Evolutionary conservation across 768 basidiomycete genomes (phyloP), one percentile per base, ranked within the genome.

Genomic region (Trametes coccinea): DNA sequence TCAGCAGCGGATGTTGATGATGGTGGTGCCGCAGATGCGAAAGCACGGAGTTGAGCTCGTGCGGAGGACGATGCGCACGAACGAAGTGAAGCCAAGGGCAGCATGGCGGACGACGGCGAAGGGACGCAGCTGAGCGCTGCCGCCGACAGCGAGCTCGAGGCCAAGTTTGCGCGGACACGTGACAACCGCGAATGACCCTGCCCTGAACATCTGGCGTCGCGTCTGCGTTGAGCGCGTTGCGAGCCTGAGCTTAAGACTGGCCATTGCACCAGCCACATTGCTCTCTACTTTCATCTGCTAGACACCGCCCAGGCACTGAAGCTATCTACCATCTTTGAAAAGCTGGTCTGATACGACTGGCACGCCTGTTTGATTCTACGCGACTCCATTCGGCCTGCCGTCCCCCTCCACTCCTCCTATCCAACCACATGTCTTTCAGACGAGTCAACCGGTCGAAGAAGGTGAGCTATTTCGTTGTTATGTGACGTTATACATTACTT

Each of bases 381-480:
- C 22, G 22, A 22, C 17, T 45, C 13, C 17, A n/a, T 37, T 6
- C n/a, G 22, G 14, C 30, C 13, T n/a, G 17, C 11, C 14, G 8
- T 14, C 31, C 2, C 27, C 3, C n/a, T 9, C 2, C 9, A 37
- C 6, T 11, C 6, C 34, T 37, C 34, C 34, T 37, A 37, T 37
- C 34, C 34, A 37, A 6, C 11, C 34, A 37, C 6, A 68, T 67
- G 66, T 56, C 50, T 7, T 59, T 46, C 31, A 79, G 87, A 61
- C 78, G 86, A 56, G 74, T 76, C 13, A 89, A 89, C 75, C 88
- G 87, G 70, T 89, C 87, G 5, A 79, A 78, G 75, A 90, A 88
- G 77, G 88, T 83, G 34, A 27, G 59, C 31, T 8, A 16, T 54
- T 7, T 10, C 30, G 3, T 1, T 34, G 30, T 31, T 54, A 27